Percentiles rank a stretch among this genome's conserved stretches.
Evolutionary conservation across 495 filamentous ascomycete species (phyloP).

Genomic region (Annulohypoxylon moriforme): DNA sequence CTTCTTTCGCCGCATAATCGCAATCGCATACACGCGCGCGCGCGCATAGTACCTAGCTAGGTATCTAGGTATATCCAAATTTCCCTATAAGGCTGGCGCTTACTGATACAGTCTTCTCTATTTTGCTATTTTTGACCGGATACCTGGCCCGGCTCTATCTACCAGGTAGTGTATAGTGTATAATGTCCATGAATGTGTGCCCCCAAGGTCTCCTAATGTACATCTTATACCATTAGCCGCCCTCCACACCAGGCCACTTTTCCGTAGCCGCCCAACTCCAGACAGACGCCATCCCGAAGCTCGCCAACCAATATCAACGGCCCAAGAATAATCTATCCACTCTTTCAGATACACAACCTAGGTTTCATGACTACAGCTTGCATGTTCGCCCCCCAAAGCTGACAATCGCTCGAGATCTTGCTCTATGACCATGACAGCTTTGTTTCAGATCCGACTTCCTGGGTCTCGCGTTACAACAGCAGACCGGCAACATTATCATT

Average conservation of each 20-base stretch:
- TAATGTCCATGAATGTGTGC: constrained; percentile 28
- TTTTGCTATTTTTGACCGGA: constrained; percentile 50
- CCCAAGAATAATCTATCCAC: constrained; percentile 52
- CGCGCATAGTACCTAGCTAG: constrained; percentile 30
- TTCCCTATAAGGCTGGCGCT: constrained; percentile 49
- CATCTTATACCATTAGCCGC: constrained; percentile 53
- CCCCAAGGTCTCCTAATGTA: constrained; percentile 35
- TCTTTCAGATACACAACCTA: constrained; percentile 60
- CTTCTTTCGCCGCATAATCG: constrained; percentile 27
- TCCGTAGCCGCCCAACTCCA: constrained; percentile 63
- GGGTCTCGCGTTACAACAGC: constrained; percentile 41
- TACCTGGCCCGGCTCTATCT: constrained; percentile 29
- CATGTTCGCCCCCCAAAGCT: constrained; percentile 47
- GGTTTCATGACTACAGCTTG: constrained; percentile 59
- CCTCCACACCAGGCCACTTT: constrained; percentile 51
- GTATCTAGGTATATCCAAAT: constrained; percentile 13
- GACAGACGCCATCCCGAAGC: constrained; percentile 62
- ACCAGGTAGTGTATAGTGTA: constrained; percentile 23
- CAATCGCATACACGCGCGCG: constrained; percentile 33
- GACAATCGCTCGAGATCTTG: constrained; percentile 47
- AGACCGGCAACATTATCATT: constrained; percentile 40
- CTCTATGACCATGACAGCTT: constrained; percentile 48
- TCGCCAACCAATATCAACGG: constrained; percentile 60
- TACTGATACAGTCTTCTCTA: constrained; percentile 40
- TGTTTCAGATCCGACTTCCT: constrained; percentile 59